A percentile compares a stretch with the other conserved stretches of the same genome.
Conservation (phyloP, 2,329 filamentous ascomycete species). For the Diaporthe vaccinii region DNA sequence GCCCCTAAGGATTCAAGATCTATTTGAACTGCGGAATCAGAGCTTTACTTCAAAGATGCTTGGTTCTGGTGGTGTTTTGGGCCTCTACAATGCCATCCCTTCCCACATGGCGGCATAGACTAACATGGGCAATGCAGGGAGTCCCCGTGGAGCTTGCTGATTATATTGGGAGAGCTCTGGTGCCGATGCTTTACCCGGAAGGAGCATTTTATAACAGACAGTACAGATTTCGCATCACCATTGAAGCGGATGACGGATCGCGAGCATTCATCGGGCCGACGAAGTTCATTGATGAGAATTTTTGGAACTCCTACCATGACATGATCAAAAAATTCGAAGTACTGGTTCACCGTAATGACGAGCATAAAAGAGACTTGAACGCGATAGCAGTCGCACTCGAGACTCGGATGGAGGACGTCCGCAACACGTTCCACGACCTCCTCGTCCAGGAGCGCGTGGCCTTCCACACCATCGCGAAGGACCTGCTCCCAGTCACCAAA, state of each 20-base stretch:
- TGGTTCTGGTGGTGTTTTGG: neutral
- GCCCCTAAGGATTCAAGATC: neutral
- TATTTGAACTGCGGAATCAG: neutral
- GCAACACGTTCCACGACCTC: neutral
- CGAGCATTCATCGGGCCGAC: accelerated
- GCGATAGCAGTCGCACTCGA: neutral
- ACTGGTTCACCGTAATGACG: neutral
- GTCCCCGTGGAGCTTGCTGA: neutral
- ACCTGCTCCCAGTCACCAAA: conserved; percentile 4
- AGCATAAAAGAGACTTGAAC: neutral
- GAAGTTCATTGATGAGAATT: neutral
- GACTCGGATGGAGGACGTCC: conserved; percentile 1
- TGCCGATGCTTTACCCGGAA: neutral
- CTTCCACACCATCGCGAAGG: neutral
- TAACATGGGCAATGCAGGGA: neutral
- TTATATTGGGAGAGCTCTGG: neutral
- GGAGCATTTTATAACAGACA: neutral
- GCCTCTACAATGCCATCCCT: neutral
- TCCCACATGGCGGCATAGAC: neutral
- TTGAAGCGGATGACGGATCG: neutral
- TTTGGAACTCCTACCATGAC: neutral
- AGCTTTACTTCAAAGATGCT: neutral
- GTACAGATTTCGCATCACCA: neutral
- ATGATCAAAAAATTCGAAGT: neutral
- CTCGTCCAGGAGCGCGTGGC: neutral